phyloP scores from a whole-genome alignment of 352 stramenopile species.

The Globisporangium yorkense region DNA sequence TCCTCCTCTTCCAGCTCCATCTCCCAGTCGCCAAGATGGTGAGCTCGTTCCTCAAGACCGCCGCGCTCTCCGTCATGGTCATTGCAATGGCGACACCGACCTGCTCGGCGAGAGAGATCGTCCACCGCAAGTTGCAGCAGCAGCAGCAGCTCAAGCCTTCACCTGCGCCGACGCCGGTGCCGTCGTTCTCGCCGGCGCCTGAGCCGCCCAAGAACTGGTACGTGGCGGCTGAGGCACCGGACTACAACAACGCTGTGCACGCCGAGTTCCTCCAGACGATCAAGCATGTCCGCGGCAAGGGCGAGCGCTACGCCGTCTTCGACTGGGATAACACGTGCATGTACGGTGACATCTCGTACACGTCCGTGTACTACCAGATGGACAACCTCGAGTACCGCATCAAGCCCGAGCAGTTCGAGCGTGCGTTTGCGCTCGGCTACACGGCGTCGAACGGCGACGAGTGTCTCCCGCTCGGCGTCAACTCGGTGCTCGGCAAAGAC shows the following conservation, averaged over 20 bases:
- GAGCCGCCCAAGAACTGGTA: constrained; percentile 19
- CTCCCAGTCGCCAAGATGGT: neutral
- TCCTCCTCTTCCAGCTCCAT: neutral
- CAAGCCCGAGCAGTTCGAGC: constrained; percentile 29
- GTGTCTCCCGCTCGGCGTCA: constrained; percentile 36
- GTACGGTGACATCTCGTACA: constrained; percentile 66
- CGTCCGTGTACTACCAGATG: constrained; percentile 51
- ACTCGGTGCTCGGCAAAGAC: constrained; percentile 38
- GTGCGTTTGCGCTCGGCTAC: constrained; percentile 47
- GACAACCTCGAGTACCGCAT: constrained; percentile 52
- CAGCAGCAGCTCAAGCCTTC: constrained; percentile 3
- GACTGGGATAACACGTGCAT: constrained; percentile 71
- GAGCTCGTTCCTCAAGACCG: constrained; percentile 3
- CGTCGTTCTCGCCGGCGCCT: constrained; percentile 1
- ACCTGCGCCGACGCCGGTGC: constrained; percentile 1
- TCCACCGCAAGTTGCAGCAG: neutral
- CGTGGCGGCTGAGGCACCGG: constrained; percentile 38
- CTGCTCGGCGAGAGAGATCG: no score
- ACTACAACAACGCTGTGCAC: constrained; percentile 57
- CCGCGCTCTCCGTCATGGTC: constrained; percentile 1
- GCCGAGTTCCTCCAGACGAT: constrained; percentile 31
- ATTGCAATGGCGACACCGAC: neutral
- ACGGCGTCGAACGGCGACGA: constrained; percentile 36
- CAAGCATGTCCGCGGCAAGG: constrained; percentile 19
- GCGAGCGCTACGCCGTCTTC: constrained; percentile 48